phyloP scores from a whole-genome alignment of 352 stramenopile genomes.

The Globisporangium barbulae region DNA sequence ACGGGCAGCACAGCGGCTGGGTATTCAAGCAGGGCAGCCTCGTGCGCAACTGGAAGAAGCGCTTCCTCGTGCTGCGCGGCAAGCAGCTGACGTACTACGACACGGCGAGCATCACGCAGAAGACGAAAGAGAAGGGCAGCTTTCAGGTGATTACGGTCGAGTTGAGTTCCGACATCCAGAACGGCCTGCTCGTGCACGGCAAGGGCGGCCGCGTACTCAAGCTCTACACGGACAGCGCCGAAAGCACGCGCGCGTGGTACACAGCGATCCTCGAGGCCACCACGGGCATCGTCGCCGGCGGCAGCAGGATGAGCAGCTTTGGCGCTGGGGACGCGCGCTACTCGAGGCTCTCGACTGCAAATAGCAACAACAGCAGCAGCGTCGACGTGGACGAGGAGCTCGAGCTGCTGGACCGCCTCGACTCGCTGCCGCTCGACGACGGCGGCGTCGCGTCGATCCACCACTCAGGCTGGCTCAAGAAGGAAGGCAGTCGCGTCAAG shows the following conservation, averaged over 20 bases:
- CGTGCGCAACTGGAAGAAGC: slow-evolving; percentile 84
- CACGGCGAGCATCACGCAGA: slow-evolving; percentile 49
- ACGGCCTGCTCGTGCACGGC: slow-evolving; percentile 77
- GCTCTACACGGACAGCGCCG: slow-evolving; percentile 77
- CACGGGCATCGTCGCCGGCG: slow-evolving; percentile 8
- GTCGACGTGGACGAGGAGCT: slow-evolving; percentile 54
- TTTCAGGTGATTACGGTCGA: slow-evolving; percentile 87
- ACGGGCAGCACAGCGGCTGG: slow-evolving; percentile 69
- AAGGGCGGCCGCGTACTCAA: slow-evolving; percentile 80
- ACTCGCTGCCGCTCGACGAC: slow-evolving; percentile 53
- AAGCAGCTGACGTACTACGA: slow-evolving; percentile 85
- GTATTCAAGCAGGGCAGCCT: slow-evolving; percentile 84
- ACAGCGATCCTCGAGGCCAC: slow-evolving; percentile 74
- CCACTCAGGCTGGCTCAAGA: slow-evolving; percentile 79
- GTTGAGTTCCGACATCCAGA: slow-evolving; percentile 77
- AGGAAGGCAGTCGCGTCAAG: slow-evolving; percentile 75
- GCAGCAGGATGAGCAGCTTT: slow-evolving; percentile 17
- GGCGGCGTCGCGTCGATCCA: slow-evolving; percentile 39
- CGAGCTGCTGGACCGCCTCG: slow-evolving; percentile 49
- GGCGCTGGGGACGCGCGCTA: slow-evolving; percentile 24
- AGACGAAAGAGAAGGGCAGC: slow-evolving; percentile 71
- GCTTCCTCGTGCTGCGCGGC: slow-evolving; percentile 79
- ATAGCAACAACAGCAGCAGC: slow-evolving; percentile 21
- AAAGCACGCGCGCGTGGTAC: slow-evolving; percentile 71
- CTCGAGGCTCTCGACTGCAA: slow-evolving; percentile 38